Percentiles rank a stretch among this genome's conserved stretches.
Evolutionary conservation across 139 green algal genomes (phyloP).

Genomic region (Chlorella sp.): DNA sequence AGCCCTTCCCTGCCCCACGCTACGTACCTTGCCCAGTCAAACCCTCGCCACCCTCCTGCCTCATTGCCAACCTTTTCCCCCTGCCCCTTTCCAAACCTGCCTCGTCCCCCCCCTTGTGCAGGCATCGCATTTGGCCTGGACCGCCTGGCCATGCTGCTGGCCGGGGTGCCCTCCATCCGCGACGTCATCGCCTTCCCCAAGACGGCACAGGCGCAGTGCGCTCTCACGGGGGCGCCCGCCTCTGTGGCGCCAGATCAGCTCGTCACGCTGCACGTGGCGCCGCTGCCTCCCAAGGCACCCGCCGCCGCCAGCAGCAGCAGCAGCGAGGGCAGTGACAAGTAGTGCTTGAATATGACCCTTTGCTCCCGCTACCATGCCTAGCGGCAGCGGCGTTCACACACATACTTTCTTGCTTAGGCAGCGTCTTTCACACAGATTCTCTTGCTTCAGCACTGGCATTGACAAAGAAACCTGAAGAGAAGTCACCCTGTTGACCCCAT

Average conservation of each 20-base stretch:
- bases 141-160: conserved; percentile 94
- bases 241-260: conserved; percentile 69
- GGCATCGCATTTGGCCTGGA: conserved; percentile 95
- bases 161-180: conserved; percentile 84
- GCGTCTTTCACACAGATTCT: not conserved
- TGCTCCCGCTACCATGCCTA: too few relatives aligned
- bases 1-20: too few relatives aligned
- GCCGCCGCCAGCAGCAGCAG: not conserved
- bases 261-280: conserved; percentile 64
- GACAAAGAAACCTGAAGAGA: not conserved
- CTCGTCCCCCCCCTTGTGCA: not conserved
- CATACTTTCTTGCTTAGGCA: not conserved
- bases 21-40: too few relatives aligned
- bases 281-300: not conserved
- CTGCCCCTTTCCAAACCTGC: not conserved
- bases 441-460: not conserved
- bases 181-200: conserved; percentile 99
- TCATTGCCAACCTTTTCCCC: not conserved
- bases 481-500: too few relatives aligned
- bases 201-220: conserved; percentile 85
- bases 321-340: not conserved
- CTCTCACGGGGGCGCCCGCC: conserved; percentile 84
- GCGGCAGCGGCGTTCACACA: not conserved
- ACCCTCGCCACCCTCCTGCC: too few relatives aligned
- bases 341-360: too few relatives aligned